Percentiles rank a stretch among this genome's conserved stretches.
Conservation (phyloP, 2,329 filamentous ascomycete genomes). For the Drechslerella coelobrocha region DNA sequence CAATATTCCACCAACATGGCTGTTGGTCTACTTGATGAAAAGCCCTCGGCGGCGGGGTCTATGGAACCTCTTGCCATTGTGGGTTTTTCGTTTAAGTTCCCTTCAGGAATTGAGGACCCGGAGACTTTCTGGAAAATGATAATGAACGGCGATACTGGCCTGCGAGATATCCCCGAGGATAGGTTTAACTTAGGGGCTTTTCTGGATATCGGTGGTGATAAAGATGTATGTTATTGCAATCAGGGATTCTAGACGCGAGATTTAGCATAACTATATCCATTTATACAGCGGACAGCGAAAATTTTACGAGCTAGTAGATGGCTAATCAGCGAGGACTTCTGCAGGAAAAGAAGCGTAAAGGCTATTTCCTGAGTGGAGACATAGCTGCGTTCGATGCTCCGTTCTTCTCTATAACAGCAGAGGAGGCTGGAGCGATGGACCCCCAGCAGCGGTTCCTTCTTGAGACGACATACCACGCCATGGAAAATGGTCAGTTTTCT, state of each 20-base stretch:
- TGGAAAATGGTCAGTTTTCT: constrained; percentile 75
- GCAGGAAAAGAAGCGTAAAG: constrained; percentile 28
- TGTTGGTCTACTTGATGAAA: too few species aligned
- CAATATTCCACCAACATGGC: too few species aligned
- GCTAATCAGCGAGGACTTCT: not conserved
- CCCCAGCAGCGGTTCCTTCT: constrained; percentile 78
- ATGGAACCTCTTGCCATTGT: constrained; percentile 29
- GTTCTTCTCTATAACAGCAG: constrained; percentile 87
- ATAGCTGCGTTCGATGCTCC: constrained; percentile 78
- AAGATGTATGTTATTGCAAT: constrained; percentile 2
- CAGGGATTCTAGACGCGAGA: not conserved
- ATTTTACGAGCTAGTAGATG: not conserved
- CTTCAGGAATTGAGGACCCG: constrained; percentile 11
- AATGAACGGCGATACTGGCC: constrained; percentile 8
- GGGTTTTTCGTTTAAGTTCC: constrained; percentile 27
- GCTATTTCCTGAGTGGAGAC: constrained; percentile 66
- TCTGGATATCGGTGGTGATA: not conserved
- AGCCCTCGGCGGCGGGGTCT: too few species aligned
- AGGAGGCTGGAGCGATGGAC: constrained; percentile 80
- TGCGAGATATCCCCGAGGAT: constrained; percentile 17
- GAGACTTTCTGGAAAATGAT: constrained; percentile 19
- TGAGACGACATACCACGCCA: constrained; percentile 78
- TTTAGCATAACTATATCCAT: not conserved
- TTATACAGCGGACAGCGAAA: not conserved
- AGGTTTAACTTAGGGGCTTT: constrained; percentile 8